Evolutionary conservation across 1,139 yeast species (phyloP), one percentile per base, ranked within the genome.

Genomic region (Yamadazyma epiphylla): DNA sequence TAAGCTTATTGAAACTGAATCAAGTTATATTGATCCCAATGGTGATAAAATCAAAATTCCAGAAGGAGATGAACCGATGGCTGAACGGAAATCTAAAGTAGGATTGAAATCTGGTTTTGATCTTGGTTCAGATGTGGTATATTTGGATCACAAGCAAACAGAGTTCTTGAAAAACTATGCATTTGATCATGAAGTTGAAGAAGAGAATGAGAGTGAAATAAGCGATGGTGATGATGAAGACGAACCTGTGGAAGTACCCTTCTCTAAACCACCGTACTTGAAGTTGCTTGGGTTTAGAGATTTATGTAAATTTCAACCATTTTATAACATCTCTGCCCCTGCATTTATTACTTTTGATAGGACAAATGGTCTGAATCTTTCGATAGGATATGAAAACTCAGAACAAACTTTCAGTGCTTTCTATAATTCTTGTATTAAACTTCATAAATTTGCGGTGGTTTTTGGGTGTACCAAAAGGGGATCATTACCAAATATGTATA

Each of bases 221-320:
- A 13, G 19, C 13, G 9, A 17, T 10, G 20, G 10, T 7, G 10
- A 7, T 5, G 45, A 42, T 2, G 42, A 41, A 5, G 41, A 38
- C 9, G 43, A 38, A 4, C 41, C 39, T 5, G 36, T 28, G 3
- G 37, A 30, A n/a, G 42, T 49, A 4, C 33, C 46, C 3, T 50
- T 47, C 35, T 49, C 65, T 0, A 36, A 39, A 16, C 51, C 70
- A 0, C 69, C 74, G 2, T 68, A 66, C 37, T 49, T 68, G 28
- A 74, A 77, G 37, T 55, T 89, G 2, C 44, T 88, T 7, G 94
- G 95, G 1, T 88, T 88, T 53, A 58, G 82, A 33, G 55, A 64
- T 15, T 46, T 67, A 4, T 38, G 49, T 2, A 47, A 51, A 13
- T 59, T 72, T 28, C 70, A 74, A 33, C 74, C 80, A 0, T 69